A percentile compares a stretch with the other conserved stretches of the same genome.
Conservation (phyloP, 2,329 filamentous ascomycete species). For the Pseudocercospora pini-densiflorae region DNA sequence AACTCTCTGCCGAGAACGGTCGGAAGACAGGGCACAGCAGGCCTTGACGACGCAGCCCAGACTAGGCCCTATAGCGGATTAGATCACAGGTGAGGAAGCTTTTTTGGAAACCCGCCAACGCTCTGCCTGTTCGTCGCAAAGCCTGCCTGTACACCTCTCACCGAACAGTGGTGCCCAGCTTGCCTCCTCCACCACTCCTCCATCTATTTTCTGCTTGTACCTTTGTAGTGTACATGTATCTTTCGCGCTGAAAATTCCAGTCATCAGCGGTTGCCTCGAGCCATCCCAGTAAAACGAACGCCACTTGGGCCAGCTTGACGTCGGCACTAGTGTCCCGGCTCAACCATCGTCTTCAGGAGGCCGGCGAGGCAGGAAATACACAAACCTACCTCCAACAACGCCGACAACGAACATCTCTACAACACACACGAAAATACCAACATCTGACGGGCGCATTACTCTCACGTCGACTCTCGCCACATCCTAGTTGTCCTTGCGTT, state of each 20-base stretch:
- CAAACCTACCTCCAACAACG: background rate
- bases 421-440: background rate
- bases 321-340: background rate
- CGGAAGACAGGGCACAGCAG: background rate
- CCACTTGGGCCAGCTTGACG: no score
- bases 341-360: background rate
- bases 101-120: background rate
- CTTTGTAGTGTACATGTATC: background rate
- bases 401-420: background rate
- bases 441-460: background rate
- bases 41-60: background rate
- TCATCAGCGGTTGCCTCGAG: background rate
- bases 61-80: background rate
- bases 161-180: background rate
- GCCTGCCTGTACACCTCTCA: background rate
- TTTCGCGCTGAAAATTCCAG: background rate
- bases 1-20: background rate
- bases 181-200: background rate
- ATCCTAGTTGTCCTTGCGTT: conserved; percentile 18
- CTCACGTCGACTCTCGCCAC: background rate
- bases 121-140: background rate
- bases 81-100: background rate
- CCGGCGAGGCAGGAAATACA: background rate
- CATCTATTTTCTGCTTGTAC: background rate
- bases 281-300: no score